Conservation (phyloP, 176 grass and related monocot genomes). For the Triticum timopheevii region DNA sequence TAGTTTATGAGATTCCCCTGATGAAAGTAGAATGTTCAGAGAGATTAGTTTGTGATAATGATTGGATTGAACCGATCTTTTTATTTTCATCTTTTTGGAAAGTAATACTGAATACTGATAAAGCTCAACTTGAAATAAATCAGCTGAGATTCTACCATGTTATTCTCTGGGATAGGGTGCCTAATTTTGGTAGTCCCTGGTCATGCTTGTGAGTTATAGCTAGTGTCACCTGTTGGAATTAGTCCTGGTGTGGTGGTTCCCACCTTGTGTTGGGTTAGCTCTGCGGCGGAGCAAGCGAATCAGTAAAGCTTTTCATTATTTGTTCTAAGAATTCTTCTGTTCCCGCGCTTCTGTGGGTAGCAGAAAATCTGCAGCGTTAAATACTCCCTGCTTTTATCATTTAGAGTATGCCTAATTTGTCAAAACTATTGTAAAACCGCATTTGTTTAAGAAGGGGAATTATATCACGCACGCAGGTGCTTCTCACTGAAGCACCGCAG, state of each 20-base stretch:
- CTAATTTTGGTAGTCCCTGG: not conserved
- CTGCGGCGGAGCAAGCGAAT: not conserved
- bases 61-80: not conserved
- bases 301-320: not conserved
- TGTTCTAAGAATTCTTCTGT: not conserved
- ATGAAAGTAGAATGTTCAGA: not conserved
- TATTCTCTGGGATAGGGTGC: not conserved
- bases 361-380: not conserved
- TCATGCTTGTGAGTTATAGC: slow-evolving; percentile 1
- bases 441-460: not conserved
- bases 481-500: not conserved
- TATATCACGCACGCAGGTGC: not conserved
- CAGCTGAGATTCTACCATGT: not conserved
- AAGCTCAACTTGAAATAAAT: not conserved
- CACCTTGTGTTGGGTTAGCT: not conserved
- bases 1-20: not conserved
- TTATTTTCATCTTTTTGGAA: too few species aligned
- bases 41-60: not conserved
- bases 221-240: not conserved
- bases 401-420: not conserved
- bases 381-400: not conserved
- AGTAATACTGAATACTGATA: not conserved
- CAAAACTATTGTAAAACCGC: not conserved
- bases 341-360: not conserved
- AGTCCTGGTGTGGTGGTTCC: not conserved